Conservation (phyloP, 2,329 filamentous ascomycete species). For the Colletotrichum sp. region DNA sequence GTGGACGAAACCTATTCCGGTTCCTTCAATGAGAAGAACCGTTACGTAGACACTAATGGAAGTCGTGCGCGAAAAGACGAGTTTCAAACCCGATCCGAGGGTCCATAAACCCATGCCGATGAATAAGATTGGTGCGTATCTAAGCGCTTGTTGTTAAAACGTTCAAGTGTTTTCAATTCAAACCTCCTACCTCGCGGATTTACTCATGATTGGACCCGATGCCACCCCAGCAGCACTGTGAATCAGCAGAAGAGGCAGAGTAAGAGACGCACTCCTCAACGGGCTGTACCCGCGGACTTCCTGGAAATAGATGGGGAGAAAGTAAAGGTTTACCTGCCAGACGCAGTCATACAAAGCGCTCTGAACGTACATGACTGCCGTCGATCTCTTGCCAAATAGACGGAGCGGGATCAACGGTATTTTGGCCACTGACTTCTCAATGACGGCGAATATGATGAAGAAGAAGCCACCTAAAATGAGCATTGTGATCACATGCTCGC, state of each 20-base stretch:
- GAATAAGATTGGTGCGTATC: neutral
- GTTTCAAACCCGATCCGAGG: neutral
- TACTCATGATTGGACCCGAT: neutral
- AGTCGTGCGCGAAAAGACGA: neutral
- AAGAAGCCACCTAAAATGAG: neutral
- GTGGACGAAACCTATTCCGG: neutral
- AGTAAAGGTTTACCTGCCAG: neutral
- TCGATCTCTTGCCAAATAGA: neutral
- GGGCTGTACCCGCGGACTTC: neutral
- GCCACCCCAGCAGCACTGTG: neutral
- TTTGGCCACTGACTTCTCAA: neutral
- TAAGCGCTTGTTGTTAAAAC: neutral
- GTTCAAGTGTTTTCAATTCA: accelerated
- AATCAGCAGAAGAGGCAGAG: neutral
- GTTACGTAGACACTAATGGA: neutral
- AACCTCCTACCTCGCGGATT: neutral
- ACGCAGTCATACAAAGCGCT: neutral
- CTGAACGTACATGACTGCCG: neutral
- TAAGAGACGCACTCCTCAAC: neutral
- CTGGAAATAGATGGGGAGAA: neutral
- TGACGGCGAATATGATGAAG: neutral
- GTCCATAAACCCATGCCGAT: neutral
- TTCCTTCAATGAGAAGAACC: neutral
- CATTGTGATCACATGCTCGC: neutral
- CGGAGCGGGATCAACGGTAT: neutral